Conservation (phyloP, 2,329 filamentous ascomycete species). For the Lanzia echinophila region DNA sequence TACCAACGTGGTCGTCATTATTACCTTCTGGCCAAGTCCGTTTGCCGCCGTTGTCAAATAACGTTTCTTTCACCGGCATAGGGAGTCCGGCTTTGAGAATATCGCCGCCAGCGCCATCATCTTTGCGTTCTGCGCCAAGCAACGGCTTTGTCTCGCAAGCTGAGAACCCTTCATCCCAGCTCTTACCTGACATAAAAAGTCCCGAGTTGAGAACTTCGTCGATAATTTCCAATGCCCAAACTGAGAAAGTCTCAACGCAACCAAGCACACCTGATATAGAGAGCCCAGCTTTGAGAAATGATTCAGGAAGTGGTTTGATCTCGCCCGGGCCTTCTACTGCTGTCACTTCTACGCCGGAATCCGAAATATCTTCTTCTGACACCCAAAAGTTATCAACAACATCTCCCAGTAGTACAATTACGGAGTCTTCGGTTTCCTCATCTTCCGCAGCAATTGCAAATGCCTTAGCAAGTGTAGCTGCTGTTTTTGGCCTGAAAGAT, state of each 20-base stretch:
- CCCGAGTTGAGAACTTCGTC: background rate
- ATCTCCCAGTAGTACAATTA: background rate
- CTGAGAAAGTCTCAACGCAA: background rate
- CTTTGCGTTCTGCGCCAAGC: background rate
- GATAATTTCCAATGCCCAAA: background rate
- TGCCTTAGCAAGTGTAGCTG: constrained; percentile 7
- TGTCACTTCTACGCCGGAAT: background rate
- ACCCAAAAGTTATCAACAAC: background rate
- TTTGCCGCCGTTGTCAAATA: too few relatives aligned
- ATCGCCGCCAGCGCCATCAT: too few relatives aligned
- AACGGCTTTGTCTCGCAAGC: background rate
- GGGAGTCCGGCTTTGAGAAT: too few relatives aligned
- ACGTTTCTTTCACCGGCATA: background rate
- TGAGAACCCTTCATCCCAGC: background rate
- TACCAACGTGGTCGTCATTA: too few relatives aligned
- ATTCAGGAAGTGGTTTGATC: background rate
- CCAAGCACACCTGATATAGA: background rate
- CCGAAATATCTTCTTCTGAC: background rate
- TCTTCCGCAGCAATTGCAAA: background rate
- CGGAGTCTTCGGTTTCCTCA: background rate
- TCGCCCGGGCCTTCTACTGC: background rate
- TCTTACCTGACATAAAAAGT: background rate
- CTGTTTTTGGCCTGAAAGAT: constrained; percentile 6
- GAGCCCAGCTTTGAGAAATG: background rate
- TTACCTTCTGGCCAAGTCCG: too few relatives aligned